Percentiles rank a stretch among this genome's conserved stretches.
phyloP scores from a whole-genome alignment of 768 basidiomycete species.

The Serendipita sp. region DNA sequence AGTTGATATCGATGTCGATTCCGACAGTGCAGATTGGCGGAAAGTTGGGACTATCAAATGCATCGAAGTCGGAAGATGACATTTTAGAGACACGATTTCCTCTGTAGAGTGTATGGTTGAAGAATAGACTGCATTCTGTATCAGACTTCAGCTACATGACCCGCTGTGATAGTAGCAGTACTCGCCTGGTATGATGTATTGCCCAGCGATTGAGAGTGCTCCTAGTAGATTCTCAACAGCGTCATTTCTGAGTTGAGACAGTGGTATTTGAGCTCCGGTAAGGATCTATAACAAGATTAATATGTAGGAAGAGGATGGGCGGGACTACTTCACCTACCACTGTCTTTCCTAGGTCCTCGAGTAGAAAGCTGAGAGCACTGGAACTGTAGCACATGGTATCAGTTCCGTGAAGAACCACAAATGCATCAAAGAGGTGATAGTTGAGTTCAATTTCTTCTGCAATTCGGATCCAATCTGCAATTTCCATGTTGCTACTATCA shows the following conservation, averaged over 20 bases:
- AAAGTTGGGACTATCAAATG: constrained; percentile 76
- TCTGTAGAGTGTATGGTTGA: constrained; percentile 75
- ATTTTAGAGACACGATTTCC: constrained; percentile 54
- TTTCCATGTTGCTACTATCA: constrained; percentile 81
- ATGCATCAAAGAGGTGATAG: constrained; percentile 72
- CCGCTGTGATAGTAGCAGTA: neutral
- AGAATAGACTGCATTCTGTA: constrained; percentile 64
- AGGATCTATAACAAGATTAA: constrained; percentile 39
- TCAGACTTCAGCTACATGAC: neutral
- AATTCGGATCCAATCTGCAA: constrained; percentile 43
- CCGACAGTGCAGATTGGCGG: constrained; percentile 62
- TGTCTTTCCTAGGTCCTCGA: constrained; percentile 86
- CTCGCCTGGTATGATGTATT: constrained; percentile 76
- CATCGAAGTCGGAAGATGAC: constrained; percentile 68
- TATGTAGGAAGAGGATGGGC: neutral
- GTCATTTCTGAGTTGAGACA: constrained; percentile 84
- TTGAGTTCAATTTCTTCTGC: constrained; percentile 88
- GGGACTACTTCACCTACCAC: constrained; percentile 33
- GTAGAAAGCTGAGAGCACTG: constrained; percentile 74
- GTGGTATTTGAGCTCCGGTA: constrained; percentile 86
- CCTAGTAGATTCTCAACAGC: constrained; percentile 87
- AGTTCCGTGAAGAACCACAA: constrained; percentile 79
- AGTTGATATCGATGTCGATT: constrained; percentile 78
- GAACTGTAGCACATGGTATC: constrained; percentile 86
- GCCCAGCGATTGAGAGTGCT: constrained; percentile 74